Percentiles rank a stretch among this genome's conserved stretches.
phyloP scores from a whole-genome alignment of 2,329 filamentous ascomycete species.

The Aspergillus ochraceus region DNA sequence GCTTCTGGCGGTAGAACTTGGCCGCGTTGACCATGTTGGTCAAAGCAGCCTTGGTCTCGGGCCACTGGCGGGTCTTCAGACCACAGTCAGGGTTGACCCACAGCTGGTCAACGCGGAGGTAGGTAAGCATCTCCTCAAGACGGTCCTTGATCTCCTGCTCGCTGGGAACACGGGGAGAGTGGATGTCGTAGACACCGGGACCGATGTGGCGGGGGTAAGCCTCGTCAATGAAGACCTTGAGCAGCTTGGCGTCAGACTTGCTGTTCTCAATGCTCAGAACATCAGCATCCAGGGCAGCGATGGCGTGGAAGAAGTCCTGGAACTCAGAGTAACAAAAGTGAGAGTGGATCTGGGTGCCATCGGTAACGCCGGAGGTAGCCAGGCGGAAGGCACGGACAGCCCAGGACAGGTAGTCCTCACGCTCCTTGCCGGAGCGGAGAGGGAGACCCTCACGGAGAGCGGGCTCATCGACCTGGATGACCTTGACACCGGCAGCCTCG shows the following conservation, averaged over 20 bases:
- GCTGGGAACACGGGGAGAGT: constrained; percentile 94
- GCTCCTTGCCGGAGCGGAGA: constrained; percentile 89
- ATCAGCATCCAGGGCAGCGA: constrained; percentile 94
- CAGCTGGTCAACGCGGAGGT: constrained; percentile 96
- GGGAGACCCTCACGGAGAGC: constrained; percentile 99
- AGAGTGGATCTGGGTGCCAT: constrained; percentile 98
- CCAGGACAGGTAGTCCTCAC: constrained; percentile 95
- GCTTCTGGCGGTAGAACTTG: constrained; percentile 93
- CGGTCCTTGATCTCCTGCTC: constrained; percentile 99
- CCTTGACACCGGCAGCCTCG: constrained; percentile 91
- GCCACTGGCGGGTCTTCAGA: constrained; percentile 98
- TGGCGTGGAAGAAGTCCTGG: constrained; percentile 99
- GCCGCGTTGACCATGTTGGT: constrained; percentile 97
- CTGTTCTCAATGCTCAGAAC: constrained; percentile 99
- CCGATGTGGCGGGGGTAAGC: constrained; percentile 98
- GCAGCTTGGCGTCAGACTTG: constrained; percentile 99
- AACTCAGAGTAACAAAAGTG: constrained; percentile 99
- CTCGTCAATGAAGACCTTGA: constrained; percentile 97
- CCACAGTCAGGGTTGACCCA: constrained; percentile 99
- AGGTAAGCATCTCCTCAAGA: constrained; percentile 95
- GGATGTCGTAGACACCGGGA: constrained; percentile 99
- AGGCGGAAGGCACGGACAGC: constrained; percentile 98
- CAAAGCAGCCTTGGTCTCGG: constrained; percentile 95
- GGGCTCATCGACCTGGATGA: constrained; percentile 99
- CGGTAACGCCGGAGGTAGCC: constrained; percentile 85